Evolutionary conservation across 2,329 filamentous ascomycete genomes (phyloP).

Genomic region (Diaporthe humulicola): DNA sequence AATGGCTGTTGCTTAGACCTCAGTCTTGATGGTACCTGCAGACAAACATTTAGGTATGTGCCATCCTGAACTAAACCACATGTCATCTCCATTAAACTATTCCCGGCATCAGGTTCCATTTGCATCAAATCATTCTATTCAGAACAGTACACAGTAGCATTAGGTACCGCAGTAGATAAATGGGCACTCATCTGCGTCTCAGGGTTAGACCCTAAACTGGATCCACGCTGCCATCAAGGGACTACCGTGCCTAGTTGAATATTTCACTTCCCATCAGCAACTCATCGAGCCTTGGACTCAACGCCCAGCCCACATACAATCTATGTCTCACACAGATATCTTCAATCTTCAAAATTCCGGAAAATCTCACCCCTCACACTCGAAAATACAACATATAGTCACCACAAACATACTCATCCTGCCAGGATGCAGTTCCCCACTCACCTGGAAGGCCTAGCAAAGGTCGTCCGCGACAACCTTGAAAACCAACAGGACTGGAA

Average conservation of each 20-base stretch:
- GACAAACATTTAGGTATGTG: background rate
- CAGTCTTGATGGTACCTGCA: background rate
- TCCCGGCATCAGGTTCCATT: background rate
- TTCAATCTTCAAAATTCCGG: background rate
- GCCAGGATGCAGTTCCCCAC: conserved; percentile 44
- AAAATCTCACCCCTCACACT: too few relatives aligned
- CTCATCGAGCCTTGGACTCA: background rate
- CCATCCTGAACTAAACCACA: too few relatives aligned
- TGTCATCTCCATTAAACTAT: background rate
- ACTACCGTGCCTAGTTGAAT: background rate
- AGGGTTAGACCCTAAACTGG: conserved; percentile 4
- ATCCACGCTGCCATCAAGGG: background rate
- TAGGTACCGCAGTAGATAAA: background rate
- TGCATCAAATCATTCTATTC: background rate
- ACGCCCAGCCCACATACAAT: background rate
- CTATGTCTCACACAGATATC: background rate
- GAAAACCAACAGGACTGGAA: conserved; percentile 83
- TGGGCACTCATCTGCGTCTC: background rate
- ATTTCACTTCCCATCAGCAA: conserved; percentile 16
- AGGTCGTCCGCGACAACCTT: conserved; percentile 78
- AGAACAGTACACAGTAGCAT: too few relatives aligned
- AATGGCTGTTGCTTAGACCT: background rate
- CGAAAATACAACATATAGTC: background rate
- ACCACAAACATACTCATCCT: background rate
- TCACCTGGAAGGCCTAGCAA: conserved; percentile 59